Evolutionary conservation across 805 yeast species (phyloP), one percentile per base, ranked within the genome.

Genomic region (Kuraishia piskuri): DNA sequence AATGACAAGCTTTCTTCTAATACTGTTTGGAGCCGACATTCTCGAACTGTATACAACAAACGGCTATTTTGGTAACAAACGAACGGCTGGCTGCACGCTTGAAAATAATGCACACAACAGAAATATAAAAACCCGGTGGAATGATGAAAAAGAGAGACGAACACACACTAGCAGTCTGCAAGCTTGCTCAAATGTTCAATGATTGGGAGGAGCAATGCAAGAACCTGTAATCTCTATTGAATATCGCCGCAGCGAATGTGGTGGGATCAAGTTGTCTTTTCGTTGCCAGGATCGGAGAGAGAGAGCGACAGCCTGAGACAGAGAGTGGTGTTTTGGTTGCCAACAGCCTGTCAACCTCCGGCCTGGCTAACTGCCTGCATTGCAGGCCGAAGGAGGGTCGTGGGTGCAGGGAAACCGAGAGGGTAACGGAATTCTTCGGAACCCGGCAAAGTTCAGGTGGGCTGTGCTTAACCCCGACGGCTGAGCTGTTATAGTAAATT

Each of bases 1-100:
- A 67, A 90, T 88, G 69, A 90, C 96, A 66, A 90, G 79, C 73
- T 90, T 90, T 75, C 87, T 83, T 77, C 89, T 74, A 61, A 76
- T 71, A 65, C 76, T 78, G 60, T 5, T 5, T 5, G 40, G 40
- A 31, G 40, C 40, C 3, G 40, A 31, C 40, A 31, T 31, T 31
- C 17, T 31, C 40, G 40, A n/a, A 31, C 9, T 31, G 17, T 31
- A 12, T 31, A 31, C 40, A 31, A 31, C 7, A 31, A 31, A 31
- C 40, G 7, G 40, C 17, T 31, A 31, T 12, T 31, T 31, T 31
- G 40, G 14, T 31, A n/a, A 31, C n/a, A 31, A 31, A 31, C 40
- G 40, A 31, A 31, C 4, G 40, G 40, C 40, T 31, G 40, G 40
- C 40, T 31, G 40, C 40, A 31, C 40, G 40, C 3, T 31, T 31